Percentiles rank a stretch among this genome's conserved stretches.
Evolutionary conservation across 371 early-diverging fungal species (phyloP).

Genomic region (Circinella minor): DNA sequence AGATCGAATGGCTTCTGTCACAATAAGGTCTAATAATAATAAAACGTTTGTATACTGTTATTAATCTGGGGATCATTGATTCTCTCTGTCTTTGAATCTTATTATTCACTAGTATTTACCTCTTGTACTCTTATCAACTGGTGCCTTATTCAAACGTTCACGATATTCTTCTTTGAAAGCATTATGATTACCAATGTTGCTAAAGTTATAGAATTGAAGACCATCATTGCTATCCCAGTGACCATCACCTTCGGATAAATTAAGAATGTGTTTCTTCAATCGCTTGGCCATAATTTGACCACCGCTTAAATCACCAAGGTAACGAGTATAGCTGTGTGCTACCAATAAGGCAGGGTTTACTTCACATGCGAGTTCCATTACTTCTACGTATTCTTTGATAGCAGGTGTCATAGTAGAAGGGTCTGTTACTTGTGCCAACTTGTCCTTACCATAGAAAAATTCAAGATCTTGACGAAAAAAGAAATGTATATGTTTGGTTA

Average conservation of each 20-base stretch:
- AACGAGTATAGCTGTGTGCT: slow-evolving; percentile 66
- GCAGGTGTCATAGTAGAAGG: slow-evolving; percentile 57
- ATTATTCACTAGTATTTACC: slow-evolving; percentile 22
- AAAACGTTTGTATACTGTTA: not conserved
- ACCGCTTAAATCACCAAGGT: slow-evolving; percentile 66
- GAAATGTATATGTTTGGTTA: not conserved
- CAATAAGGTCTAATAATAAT: slow-evolving; percentile 35
- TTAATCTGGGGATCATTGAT: too few relatives aligned
- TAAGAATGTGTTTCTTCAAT: slow-evolving; percentile 54
- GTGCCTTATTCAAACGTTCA: slow-evolving; percentile 53
- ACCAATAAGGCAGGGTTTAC: slow-evolving; percentile 58
- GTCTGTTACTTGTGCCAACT: slow-evolving; percentile 38
- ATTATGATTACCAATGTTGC: slow-evolving; percentile 52
- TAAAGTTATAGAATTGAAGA: slow-evolving; percentile 56
- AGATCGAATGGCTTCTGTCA: slow-evolving; percentile 43
- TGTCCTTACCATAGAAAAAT: slow-evolving; percentile 57
- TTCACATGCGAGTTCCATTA: slow-evolving; percentile 51
- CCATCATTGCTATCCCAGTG: slow-evolving; percentile 52
- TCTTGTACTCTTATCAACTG: slow-evolving; percentile 33
- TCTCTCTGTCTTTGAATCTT: too few relatives aligned
- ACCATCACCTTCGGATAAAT: slow-evolving; percentile 37
- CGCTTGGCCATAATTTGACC: slow-evolving; percentile 65
- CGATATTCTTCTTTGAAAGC: slow-evolving; percentile 66
- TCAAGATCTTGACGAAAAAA: slow-evolving; percentile 45
- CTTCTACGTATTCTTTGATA: slow-evolving; percentile 50